Percentiles rank a stretch among this genome's conserved stretches.
phyloP scores from a whole-genome alignment of 164 flowering plant species.

The Chimonanthus praecox region DNA sequence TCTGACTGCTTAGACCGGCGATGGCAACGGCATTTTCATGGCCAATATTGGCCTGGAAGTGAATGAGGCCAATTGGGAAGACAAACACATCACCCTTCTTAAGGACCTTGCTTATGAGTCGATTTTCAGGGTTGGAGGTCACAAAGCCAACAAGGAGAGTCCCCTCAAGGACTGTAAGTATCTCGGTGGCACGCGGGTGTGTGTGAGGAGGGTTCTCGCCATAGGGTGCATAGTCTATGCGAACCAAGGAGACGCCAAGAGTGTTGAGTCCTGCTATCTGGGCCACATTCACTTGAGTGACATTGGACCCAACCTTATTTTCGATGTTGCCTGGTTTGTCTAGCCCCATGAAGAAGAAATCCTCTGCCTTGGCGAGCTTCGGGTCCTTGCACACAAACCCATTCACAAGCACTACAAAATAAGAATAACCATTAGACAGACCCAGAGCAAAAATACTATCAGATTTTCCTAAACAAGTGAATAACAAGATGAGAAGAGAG shows the following conservation, averaged over 20 bases:
- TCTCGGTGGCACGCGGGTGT: constrained; percentile 13
- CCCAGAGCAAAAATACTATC: not conserved
- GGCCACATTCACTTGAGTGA: not conserved
- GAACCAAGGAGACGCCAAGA: not conserved
- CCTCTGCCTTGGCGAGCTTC: not conserved
- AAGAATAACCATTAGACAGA: not conserved
- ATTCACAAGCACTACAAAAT: not conserved
- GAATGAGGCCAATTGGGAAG: constrained; percentile 13
- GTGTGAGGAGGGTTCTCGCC: constrained; percentile 12
- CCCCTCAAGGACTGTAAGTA: constrained; percentile 14
- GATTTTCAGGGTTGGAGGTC: constrained; percentile 8
- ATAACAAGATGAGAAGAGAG: not conserved
- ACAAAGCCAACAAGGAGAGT: constrained; percentile 16
- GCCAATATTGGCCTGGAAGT: not conserved
- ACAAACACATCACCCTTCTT: constrained; percentile 12
- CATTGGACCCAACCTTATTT: not conserved
- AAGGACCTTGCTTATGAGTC: constrained; percentile 9
- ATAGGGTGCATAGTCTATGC: not conserved
- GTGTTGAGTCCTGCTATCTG: not conserved
- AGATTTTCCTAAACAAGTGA: not conserved
- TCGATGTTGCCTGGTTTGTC: not conserved
- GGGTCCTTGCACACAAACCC: not conserved
- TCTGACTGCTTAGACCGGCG: not conserved
- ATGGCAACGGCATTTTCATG: not conserved
- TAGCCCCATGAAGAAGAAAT: not conserved